Percentiles rank a stretch among this genome's conserved stretches.
Conservation (phyloP, 805 yeast genomes). For the Kazachstania bromeliacearum region DNA sequence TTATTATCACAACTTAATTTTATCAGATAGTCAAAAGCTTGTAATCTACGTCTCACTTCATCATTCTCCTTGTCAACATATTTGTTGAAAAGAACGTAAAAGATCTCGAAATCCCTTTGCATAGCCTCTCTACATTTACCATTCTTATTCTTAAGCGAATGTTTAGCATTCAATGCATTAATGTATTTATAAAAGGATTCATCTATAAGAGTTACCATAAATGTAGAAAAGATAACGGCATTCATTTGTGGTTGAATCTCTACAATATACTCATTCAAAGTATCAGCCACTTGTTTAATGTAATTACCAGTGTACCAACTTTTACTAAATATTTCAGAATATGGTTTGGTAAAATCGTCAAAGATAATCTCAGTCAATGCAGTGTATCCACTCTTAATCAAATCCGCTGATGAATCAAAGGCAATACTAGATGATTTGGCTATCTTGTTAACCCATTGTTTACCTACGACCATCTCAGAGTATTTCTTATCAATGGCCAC, state of each 20-base stretch:
- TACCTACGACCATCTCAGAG: conserved; percentile 49
- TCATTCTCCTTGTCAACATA: conserved; percentile 29
- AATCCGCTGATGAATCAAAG: conserved; percentile 71
- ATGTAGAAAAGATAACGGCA: conserved; percentile 43
- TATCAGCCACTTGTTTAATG: conserved; percentile 56
- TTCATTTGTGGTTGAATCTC: conserved; percentile 51
- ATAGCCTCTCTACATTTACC: conserved; percentile 41
- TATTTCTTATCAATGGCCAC: conserved; percentile 63
- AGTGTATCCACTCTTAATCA: conserved; percentile 55
- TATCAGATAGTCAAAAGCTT: conserved; percentile 51
- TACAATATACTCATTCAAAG: conserved; percentile 62
- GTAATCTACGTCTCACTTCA: conserved; percentile 41
- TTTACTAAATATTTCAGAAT: conserved; percentile 53
- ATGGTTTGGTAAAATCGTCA: conserved; percentile 60
- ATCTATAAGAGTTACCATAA: conserved; percentile 45
- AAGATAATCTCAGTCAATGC: conserved; percentile 52
- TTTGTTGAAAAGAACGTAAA: conserved; percentile 44
- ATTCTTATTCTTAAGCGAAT: conserved; percentile 35
- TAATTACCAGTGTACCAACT: conserved; percentile 56
- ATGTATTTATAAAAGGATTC: conserved; percentile 43
- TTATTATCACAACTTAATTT: conserved; percentile 42
- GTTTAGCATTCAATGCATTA: conserved; percentile 35
- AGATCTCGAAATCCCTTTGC: conserved; percentile 49
- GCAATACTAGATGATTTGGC: conserved; percentile 48
- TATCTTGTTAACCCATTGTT: conserved; percentile 52